Conservation (phyloP, 2,329 filamentous ascomycete species). For the Thelonectria discophora region DNA sequence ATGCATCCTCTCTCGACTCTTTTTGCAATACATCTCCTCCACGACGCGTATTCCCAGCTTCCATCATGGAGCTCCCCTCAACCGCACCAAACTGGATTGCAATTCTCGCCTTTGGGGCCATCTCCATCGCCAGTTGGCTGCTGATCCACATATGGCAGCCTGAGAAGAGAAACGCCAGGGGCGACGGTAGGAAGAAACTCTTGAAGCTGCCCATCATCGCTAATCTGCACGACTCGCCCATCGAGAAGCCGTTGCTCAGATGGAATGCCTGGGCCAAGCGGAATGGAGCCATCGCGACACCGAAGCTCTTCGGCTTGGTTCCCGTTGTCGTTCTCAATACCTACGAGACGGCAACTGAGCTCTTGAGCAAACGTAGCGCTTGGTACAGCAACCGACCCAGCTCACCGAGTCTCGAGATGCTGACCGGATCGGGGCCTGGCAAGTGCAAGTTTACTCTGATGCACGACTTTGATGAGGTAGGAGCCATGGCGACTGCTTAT, state of each 20-base stretch:
- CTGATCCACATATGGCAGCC: background rate
- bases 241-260: slow-evolving; percentile 28
- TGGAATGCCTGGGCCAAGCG: slow-evolving; percentile 33
- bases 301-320: slow-evolving; percentile 35
- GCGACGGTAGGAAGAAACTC: background rate
- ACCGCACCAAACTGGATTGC: background rate
- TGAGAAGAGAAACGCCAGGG: background rate
- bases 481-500: background rate
- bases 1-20: too few species aligned
- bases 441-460: slow-evolving; percentile 32
- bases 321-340: slow-evolving; percentile 34
- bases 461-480: slow-evolving; percentile 31
- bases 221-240: slow-evolving; percentile 26
- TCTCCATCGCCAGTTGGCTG: background rate
- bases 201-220: background rate
- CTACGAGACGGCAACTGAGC: slow-evolving; percentile 29
- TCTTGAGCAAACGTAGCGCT: slow-evolving; percentile 33
- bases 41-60: too few species aligned
- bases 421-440: slow-evolving; percentile 33
- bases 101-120: background rate
- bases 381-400: slow-evolving; percentile 34
- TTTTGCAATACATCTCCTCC: too few species aligned
- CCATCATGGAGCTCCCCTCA: background rate
- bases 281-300: slow-evolving; percentile 27
- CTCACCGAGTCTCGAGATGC: slow-evolving; percentile 39